Evolutionary conservation across 2,329 filamentous ascomycete species (phyloP).

Genomic region (Gremmenia infestans): DNA sequence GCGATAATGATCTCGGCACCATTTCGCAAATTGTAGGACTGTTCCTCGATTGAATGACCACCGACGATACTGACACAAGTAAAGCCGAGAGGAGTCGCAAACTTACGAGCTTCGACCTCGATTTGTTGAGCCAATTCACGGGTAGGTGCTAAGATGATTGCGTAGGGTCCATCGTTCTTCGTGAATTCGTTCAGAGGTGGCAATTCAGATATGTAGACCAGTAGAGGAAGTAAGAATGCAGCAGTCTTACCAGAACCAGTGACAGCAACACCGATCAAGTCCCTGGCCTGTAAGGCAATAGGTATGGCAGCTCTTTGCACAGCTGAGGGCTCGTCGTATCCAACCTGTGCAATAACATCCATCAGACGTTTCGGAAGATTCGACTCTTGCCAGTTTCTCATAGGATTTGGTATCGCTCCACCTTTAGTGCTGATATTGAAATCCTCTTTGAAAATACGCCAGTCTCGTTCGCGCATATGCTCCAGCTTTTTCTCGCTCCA

Average conservation of each 20-base stretch:
- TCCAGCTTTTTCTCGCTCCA: slow-evolving; percentile 92
- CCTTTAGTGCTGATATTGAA: slow-evolving; percentile 96
- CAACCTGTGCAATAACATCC: slow-evolving; percentile 76
- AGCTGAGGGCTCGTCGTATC: slow-evolving; percentile 85
- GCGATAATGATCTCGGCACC: slow-evolving; percentile 97
- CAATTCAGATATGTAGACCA: slow-evolving; percentile 91
- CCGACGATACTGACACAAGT: slow-evolving; percentile 97
- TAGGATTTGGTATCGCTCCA: slow-evolving; percentile 86
- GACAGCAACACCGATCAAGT: slow-evolving; percentile 96
- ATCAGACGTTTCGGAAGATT: slow-evolving; percentile 71
- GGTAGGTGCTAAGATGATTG: slow-evolving; percentile 93
- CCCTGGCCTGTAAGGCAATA: slow-evolving; percentile 84
- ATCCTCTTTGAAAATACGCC: slow-evolving; percentile 99
- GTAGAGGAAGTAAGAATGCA: slow-evolving; percentile 82
- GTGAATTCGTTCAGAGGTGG: slow-evolving; percentile 79
- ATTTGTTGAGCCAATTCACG: slow-evolving; percentile 98
- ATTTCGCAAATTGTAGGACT: slow-evolving; percentile 82
- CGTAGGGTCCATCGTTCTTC: slow-evolving; percentile 93
- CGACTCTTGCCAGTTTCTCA: slow-evolving; percentile 91
- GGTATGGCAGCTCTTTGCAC: slow-evolving; percentile 95
- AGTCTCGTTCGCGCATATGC: slow-evolving; percentile 96
- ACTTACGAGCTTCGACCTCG: slow-evolving; percentile 88
- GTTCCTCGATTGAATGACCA: slow-evolving; percentile 91
- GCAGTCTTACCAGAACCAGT: slow-evolving; percentile 99
- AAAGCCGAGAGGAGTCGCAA: slow-evolving; percentile 85